These are phyloP conservation scores for Naganishia sp. DNA, from an alignment of 1,284 basidiomycete genomes.

Conservation along the genomic window DNA sequence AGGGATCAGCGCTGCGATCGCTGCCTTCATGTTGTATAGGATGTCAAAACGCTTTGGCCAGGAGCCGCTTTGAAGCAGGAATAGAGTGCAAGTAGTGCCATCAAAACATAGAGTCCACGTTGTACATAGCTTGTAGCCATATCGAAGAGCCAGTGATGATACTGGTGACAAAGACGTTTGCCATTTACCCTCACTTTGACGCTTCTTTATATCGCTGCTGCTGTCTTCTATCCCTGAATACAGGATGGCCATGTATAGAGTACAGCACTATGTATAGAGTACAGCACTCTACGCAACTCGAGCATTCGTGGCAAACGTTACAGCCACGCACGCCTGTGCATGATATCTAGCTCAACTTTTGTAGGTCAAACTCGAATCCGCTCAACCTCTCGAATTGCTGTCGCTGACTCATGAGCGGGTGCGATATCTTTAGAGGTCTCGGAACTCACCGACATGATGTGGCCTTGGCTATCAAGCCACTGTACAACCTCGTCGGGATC, in stretches of 20 bases:
- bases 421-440: no score
- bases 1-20: slow-evolving; percentile 33
- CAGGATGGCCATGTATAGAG: no score
- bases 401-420: not conserved
- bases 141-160: no score
- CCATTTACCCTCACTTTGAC: not conserved
- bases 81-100: not conserved
- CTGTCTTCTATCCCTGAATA: no score
- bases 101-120: not conserved
- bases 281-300: no score
- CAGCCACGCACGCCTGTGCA: not conserved
- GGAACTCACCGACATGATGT: slow-evolving; percentile 60
- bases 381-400: slow-evolving; percentile 28
- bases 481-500: slow-evolving; percentile 75
- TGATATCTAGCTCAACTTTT: slow-evolving; percentile 13
- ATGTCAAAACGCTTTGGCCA: slow-evolving; percentile 31
- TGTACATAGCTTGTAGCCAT: no score
- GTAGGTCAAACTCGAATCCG: slow-evolving; percentile 23
- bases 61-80: slow-evolving; percentile 9
- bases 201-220: no score
- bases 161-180: not conserved
- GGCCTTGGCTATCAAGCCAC: slow-evolving; percentile 72
- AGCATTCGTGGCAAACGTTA: no score
- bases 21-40: slow-evolving; percentile 34
- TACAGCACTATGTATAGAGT: no score